Evolutionary conservation across 2,329 filamentous ascomycete genomes (phyloP).

Genomic region (Lomentospora prolificans): DNA sequence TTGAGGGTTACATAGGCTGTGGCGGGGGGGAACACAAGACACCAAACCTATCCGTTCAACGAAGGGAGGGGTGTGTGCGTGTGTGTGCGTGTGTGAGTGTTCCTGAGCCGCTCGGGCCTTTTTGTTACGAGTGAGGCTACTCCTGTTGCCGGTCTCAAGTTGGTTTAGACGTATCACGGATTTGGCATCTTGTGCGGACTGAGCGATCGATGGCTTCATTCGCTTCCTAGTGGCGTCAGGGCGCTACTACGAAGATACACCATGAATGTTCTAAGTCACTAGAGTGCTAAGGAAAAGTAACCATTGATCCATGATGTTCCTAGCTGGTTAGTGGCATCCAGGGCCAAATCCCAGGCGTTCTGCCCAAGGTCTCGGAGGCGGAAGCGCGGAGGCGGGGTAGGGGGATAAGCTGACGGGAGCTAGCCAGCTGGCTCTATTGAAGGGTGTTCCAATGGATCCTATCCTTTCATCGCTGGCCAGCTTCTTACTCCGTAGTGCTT

Average conservation of each 20-base stretch:
- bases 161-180: background rate
- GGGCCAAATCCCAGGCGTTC: background rate
- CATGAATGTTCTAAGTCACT: too few relatives aligned
- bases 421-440: background rate
- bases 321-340: background rate
- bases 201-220: background rate
- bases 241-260: too few relatives aligned
- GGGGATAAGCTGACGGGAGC: background rate
- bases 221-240: background rate
- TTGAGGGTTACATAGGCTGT: too few relatives aligned
- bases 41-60: background rate
- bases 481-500: too few relatives aligned
- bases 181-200: background rate
- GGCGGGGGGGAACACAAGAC: background rate
- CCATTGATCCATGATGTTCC: too few relatives aligned
- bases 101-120: conserved; percentile 8
- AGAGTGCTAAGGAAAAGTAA: too few relatives aligned
- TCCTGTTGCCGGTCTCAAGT: conserved; percentile 7
- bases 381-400: background rate
- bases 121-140: background rate
- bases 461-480: too few relatives aligned
- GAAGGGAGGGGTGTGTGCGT: conserved; percentile 2
- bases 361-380: background rate
- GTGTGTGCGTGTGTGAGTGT: background rate
- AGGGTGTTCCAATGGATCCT: too few relatives aligned